Evolutionary conservation across 345 rosid genomes (phyloP).

Genomic region (Syzygium grande): DNA sequence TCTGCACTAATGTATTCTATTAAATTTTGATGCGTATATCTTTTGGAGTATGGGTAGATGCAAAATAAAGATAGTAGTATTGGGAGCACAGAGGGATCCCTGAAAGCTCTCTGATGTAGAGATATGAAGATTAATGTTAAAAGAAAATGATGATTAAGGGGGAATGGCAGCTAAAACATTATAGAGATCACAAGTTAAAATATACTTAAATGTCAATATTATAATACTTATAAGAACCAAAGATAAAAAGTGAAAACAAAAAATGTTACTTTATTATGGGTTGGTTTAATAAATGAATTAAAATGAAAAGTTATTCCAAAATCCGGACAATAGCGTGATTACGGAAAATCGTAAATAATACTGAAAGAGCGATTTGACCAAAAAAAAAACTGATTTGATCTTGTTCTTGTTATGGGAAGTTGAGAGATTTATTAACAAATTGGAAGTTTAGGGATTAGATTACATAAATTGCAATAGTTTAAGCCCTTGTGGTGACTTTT

Average conservation of each 20-base stretch:
- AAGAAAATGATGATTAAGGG: neutral
- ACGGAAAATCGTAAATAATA: neutral
- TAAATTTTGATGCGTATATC: neutral
- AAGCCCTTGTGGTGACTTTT: neutral
- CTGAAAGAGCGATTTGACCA: too few species aligned
- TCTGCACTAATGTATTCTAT: neutral
- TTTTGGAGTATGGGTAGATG: neutral
- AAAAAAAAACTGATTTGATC: too few species aligned
- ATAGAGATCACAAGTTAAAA: too few species aligned
- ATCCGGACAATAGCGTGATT: neutral
- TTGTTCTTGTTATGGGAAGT: neutral
- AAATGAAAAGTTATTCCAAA: neutral
- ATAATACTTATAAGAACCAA: neutral
- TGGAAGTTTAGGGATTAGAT: neutral
- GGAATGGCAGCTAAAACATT: neutral
- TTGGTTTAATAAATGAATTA: neutral
- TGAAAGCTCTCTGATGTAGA: neutral
- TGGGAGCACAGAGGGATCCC: neutral
- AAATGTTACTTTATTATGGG: neutral
- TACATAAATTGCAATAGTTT: neutral
- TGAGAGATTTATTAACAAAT: neutral
- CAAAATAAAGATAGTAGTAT: neutral
- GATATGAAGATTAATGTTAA: neutral
- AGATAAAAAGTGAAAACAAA: neutral
- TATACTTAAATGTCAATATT: neutral